Percentiles rank a stretch among this genome's conserved stretches.
phyloP scores from a whole-genome alignment of 768 basidiomycete species.

The Hygrophorus pudorinus region DNA sequence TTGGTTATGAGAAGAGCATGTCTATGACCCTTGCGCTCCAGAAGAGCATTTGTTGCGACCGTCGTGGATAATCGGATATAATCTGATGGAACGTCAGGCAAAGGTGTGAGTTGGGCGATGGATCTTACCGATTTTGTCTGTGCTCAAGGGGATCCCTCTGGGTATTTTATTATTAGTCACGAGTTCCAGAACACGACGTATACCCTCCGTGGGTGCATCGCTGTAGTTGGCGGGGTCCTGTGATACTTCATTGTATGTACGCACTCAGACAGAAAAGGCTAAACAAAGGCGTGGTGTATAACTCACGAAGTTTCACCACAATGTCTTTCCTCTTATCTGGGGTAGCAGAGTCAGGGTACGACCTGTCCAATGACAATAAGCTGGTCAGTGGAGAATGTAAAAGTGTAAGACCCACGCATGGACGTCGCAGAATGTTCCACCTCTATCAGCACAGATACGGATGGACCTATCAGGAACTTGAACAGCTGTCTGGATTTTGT shows the following conservation, averaged over 20 bases:
- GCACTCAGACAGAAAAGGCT: background rate
- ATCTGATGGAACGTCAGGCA: slow-evolving; percentile 35
- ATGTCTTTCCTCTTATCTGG: slow-evolving; percentile 56
- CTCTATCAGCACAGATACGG: slow-evolving; percentile 79
- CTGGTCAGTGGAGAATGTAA: background rate
- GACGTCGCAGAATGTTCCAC: slow-evolving; percentile 89
- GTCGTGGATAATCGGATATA: slow-evolving; percentile 91
- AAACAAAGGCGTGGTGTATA: no score
- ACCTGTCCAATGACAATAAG: slow-evolving; percentile 27
- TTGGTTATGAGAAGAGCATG: slow-evolving; percentile 88
- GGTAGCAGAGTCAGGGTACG: slow-evolving; percentile 64
- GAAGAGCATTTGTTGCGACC: slow-evolving; percentile 90
- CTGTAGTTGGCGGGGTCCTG: slow-evolving; percentile 81
- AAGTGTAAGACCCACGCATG: slow-evolving; percentile 47
- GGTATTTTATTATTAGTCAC: slow-evolving; percentile 61
- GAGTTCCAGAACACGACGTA: slow-evolving; percentile 74
- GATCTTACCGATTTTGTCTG: slow-evolving; percentile 66
- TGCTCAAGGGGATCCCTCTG: slow-evolving; percentile 56
- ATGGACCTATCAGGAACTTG: slow-evolving; percentile 63
- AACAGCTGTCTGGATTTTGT: background rate
- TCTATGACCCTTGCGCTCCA: slow-evolving; percentile 89
- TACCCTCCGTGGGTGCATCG: slow-evolving; percentile 93
- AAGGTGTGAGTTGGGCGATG: background rate
- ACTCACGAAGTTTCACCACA: slow-evolving; percentile 82
- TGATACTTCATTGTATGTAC: slow-evolving; percentile 44